phyloP scores from a whole-genome alignment of 2,329 filamentous ascomycete species.

The Zymoseptoria brevis region DNA sequence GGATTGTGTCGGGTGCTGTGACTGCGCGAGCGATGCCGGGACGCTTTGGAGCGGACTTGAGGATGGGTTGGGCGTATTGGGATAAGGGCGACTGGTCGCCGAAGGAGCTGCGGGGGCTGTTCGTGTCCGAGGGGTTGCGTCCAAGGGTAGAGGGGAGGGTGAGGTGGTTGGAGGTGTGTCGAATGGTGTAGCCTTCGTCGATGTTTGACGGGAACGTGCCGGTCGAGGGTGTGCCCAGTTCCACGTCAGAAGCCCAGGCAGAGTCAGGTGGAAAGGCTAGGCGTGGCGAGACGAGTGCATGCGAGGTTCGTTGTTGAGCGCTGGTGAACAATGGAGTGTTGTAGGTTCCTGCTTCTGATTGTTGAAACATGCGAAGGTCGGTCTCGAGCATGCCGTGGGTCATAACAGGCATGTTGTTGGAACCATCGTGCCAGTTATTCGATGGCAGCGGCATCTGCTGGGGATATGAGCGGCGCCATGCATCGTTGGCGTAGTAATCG shows the following conservation, averaged over 20 bases:
- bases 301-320: conserved; percentile 2
- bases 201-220: conserved; percentile 17
- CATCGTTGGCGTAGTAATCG: conserved; percentile 12
- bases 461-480: conserved; percentile 16
- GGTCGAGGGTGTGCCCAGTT: conserved; percentile 24
- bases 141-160: conserved; percentile 11
- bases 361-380: conserved; percentile 25
- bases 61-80: conserved; percentile 4
- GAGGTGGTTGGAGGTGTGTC: conserved; percentile 15
- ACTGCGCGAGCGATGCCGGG: conserved; percentile 19
- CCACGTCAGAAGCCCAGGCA: conserved; percentile 22
- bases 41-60: not conserved
- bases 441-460: conserved; percentile 14
- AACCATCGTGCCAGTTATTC: conserved; percentile 15
- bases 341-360: conserved; percentile 12
- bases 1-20: conserved; percentile 20
- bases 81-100: conserved; percentile 13
- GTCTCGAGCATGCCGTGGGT: conserved; percentile 19
- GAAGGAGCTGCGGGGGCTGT: conserved; percentile 20
- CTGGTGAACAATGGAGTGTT: conserved; percentile 15
- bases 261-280: conserved; percentile 20
- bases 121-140: conserved; percentile 11
- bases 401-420: conserved; percentile 10
- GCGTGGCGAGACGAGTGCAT: conserved; percentile 18
- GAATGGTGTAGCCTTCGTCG: conserved; percentile 16